Conservation (phyloP, 2,329 filamentous ascomycete genomes). For the Pseudogymnoascus sp. region DNA sequence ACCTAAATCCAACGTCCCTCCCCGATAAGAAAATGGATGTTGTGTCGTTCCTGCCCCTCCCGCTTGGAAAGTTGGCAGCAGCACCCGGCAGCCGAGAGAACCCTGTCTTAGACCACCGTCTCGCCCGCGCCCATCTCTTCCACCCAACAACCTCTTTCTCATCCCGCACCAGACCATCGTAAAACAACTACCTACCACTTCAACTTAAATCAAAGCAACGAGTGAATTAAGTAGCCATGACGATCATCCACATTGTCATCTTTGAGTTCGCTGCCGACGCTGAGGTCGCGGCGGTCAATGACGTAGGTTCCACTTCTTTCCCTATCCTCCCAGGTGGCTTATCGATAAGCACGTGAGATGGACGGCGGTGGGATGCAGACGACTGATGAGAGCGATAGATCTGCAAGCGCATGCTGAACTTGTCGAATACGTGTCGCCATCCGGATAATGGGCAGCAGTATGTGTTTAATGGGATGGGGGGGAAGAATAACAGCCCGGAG, state of each 20-base stretch:
- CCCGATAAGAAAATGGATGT: not conserved
- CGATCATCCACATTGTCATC: slow-evolving; percentile 60
- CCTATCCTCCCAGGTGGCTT: not conserved
- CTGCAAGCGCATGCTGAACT: slow-evolving; percentile 46
- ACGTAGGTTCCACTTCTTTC: slow-evolving; percentile 37
- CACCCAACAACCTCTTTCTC: not conserved
- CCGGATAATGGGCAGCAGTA: slow-evolving; percentile 51
- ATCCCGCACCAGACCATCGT: not conserved
- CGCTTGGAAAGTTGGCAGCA: not conserved
- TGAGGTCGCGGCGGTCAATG: slow-evolving; percentile 41
- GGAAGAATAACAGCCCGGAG: slow-evolving; percentile 54
- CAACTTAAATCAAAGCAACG: not conserved
- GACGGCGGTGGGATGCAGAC: not conserved
- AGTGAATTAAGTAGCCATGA: slow-evolving; percentile 35
- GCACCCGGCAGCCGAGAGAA: not conserved
- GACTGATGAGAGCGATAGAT: slow-evolving; percentile 32
- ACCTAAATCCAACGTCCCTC: not conserved
- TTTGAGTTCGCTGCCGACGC: slow-evolving; percentile 54
- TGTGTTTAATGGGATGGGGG: slow-evolving; percentile 49
- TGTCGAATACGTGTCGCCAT: slow-evolving; percentile 52
- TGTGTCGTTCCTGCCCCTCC: not conserved
- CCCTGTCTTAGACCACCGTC: not conserved
- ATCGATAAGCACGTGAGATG: not conserved
- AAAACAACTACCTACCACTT: not conserved
- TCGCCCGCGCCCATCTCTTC: not conserved